Evolutionary conservation across 768 basidiomycete genomes (phyloP), one percentile per base, ranked within the genome.

Genomic region (Rhizopogon vulgaris): DNA sequence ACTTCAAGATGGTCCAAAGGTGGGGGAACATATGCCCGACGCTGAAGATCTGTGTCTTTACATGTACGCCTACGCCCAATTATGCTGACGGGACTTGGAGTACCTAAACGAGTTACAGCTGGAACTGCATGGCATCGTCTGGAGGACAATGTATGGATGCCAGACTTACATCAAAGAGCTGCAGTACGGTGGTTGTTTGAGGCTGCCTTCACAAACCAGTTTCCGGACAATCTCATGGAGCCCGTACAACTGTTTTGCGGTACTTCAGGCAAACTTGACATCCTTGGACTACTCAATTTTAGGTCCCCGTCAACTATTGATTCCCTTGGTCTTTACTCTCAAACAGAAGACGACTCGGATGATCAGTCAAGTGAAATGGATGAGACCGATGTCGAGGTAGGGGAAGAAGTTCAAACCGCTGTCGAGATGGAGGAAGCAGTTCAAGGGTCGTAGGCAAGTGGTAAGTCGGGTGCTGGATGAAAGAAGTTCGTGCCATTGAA

Each of bases 81-180:
- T n/a, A 22, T 38, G 22, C n/a, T 24, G 1, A 36, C 32, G 24
- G 10, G n/a, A 3, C 28, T 34, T 17, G 18, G n/a, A 18, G n/a
- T 22, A 15, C n/a, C 22, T 48, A 24, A 25, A 34, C 17, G 30
- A 50, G 15, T 4, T 15, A 49, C 39, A 53, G 52, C 51, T 27
- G 52, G 52, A 24, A 28, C 41, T 1, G 39, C 42, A 18, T 53
- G 51, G 52, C 48, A 53, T 51, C 51, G 52, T 53, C 27, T 53
- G 6, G 24, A 41, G 30, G 40, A 51, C 15, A 27, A 52, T 15
- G 51, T 40, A 41, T 53, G 52, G 51, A 28, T 40, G 39, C 52
- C 52, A 11, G 52, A 53, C 25, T 38, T 52, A 15, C 38, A 24
- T n/a, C 50, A 39, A 24, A 38, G n/a, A 25, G 22, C 25, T 24